These are phyloP conservation scores for Calonectria crousiana DNA, from an alignment of 2,329 filamentous ascomycete species.

Conservation along the genomic window DNA sequence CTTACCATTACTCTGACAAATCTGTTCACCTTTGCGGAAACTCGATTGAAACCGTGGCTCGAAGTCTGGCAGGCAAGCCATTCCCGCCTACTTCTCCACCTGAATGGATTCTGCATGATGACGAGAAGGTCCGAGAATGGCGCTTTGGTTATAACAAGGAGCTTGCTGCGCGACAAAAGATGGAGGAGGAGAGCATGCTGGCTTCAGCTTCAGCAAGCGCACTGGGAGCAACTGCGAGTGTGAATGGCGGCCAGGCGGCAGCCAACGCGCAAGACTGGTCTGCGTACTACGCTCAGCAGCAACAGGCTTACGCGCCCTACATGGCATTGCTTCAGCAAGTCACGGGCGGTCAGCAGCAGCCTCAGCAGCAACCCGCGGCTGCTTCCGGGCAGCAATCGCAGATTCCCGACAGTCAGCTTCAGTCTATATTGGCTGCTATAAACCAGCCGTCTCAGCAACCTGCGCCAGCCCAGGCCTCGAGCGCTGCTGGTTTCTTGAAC, in stretches of 20 bases:
- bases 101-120: slow-evolving; percentile 61
- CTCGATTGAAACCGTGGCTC: slow-evolving; percentile 57
- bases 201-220: slow-evolving; percentile 49
- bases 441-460: slow-evolving; percentile 50
- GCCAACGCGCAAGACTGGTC: slow-evolving; percentile 51
- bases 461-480: slow-evolving; percentile 36
- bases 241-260: slow-evolving; percentile 37
- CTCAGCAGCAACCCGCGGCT: background rate
- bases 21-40: slow-evolving; percentile 57
- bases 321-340: slow-evolving; percentile 57
- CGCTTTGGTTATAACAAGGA: slow-evolving; percentile 62
- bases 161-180: slow-evolving; percentile 52
- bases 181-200: slow-evolving; percentile 52
- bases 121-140: slow-evolving; percentile 65
- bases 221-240: slow-evolving; percentile 36
- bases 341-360: slow-evolving; percentile 48
- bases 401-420: slow-evolving; percentile 54
- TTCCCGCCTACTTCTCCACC: slow-evolving; percentile 66
- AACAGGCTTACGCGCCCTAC: slow-evolving; percentile 55
- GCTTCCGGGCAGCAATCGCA: slow-evolving; percentile 41
- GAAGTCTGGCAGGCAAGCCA: slow-evolving; percentile 57
- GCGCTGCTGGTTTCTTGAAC: slow-evolving; percentile 45
- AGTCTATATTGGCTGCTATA: slow-evolving; percentile 59
- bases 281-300: slow-evolving; percentile 57
- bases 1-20: slow-evolving; percentile 56